These are phyloP conservation scores for Cladophialophora exuberans DNA, from an alignment of 2,329 filamentous ascomycete genomes.

Conservation along the genomic window DNA sequence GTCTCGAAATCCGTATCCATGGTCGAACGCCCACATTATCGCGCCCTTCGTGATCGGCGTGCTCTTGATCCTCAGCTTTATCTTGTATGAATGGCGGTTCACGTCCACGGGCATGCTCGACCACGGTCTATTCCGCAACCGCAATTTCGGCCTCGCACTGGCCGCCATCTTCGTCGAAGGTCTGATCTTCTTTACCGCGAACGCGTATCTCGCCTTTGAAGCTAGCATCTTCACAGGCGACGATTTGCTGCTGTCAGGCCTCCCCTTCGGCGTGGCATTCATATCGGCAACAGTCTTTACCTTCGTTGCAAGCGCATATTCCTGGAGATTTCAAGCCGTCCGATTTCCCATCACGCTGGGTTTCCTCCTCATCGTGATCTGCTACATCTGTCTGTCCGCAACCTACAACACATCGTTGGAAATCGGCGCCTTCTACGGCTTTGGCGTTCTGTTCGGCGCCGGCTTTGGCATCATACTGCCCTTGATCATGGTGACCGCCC, in stretches of 20 bases:
- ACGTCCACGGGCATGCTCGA: constrained; percentile 52
- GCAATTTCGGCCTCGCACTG: constrained; percentile 62
- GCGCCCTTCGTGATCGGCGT: constrained; percentile 50
- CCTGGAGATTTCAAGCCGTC: constrained; percentile 5
- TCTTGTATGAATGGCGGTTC: constrained; percentile 59
- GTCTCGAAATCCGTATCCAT: constrained; percentile 53
- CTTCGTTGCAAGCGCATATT: background rate
- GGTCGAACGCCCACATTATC: constrained; percentile 49
- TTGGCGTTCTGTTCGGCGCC: constrained; percentile 15
- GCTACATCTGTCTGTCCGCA: constrained; percentile 1
- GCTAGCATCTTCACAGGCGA: constrained; percentile 16
- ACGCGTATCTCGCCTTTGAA: constrained; percentile 33
- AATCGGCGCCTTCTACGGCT: constrained; percentile 14
- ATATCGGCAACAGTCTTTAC: background rate
- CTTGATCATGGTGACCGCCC: constrained; percentile 14
- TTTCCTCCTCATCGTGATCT: constrained; percentile 19
- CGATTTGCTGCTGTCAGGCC: constrained; percentile 4
- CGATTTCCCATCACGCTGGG: constrained; percentile 15
- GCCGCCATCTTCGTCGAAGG: constrained; percentile 63
- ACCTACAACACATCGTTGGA: background rate
- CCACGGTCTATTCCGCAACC: constrained; percentile 56
- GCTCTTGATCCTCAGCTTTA: constrained; percentile 44
- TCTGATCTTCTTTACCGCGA: constrained; percentile 65
- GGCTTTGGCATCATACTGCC: constrained; percentile 19
- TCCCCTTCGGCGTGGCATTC: constrained; percentile 22